Base-by-base conservation (phyloP, 2,329 filamentous ascomycete species). In the Exophiala xenobiotica region DNA sequence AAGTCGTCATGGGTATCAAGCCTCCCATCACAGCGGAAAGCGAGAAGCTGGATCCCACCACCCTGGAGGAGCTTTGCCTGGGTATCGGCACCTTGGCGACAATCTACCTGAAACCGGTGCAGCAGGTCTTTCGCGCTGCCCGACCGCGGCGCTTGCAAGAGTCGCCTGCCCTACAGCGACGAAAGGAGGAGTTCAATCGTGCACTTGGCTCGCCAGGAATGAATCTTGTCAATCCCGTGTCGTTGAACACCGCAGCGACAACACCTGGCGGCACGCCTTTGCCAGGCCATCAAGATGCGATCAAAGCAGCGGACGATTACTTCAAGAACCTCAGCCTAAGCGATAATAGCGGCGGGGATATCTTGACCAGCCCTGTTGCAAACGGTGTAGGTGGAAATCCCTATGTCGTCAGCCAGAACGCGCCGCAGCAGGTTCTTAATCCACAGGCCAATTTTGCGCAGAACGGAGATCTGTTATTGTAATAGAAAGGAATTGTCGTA, bases 1-100 rank as follows among this genome's bases (percentile, higher is more conserved):
- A 84, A 56, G 83, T 99, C 45, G 91, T 99, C 60, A 97, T 99
- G 92, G 92, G 93, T 53, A 88, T 95, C 61, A 99, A 99, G 68
- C 93, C 93, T 5, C 82, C 92, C 6, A 97, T 99, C 69, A 96
- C 91, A 1, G 92, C 93, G 26, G 93, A 99, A 70, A 91, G 88
- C 22, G 93, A 99, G 72, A 92, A 92, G 60, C 80, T 99, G 2
- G 93, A 99, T 66, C 86, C 91, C 0, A 78, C 81, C 39, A 99
- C 93, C 0, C 78, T 99, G 6, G 93, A 99, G 71, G 93, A 99
- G 68, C 92, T 99, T 82, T 97, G 93, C 65, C 80, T 99, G 53
- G 95, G 92, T 62, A 91, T 99, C 39, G 93, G 93, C 59, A 97
- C 93, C 0, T 79, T 99, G 3, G 93, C 93, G 3, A 99, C 93